Evolutionary conservation across 345 rosid genomes (phyloP), one percentile per base, ranked within the genome.

Genomic region (Populus deltoides): DNA sequence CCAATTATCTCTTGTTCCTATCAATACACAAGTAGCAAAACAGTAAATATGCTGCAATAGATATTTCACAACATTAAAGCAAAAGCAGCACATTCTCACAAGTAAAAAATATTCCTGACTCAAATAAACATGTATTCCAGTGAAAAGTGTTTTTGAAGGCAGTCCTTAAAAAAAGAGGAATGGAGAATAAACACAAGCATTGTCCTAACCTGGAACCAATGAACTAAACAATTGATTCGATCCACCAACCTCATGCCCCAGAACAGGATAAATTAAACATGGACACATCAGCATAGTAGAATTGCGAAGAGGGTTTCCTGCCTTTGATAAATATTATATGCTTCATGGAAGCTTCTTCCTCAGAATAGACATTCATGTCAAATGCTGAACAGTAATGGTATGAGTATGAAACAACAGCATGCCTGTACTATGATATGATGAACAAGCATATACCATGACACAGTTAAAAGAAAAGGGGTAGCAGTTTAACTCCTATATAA

Each of bases 1-100:
- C 99, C 99, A 85, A 93, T 90, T 16, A 83, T 74, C 83, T 91
- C 88, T 91, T 91, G 88, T 75, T 96, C 99, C 98, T 95, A 69
- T 73, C 62, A 80, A 81, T 22, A 86, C 8, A 53, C 73, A 77
- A 85, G 76, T 72, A 53, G 81, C 67, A 76, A 68, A 74, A 70
- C 59, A 66, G 47, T 82, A 67, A 79, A 74, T 78, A 62, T 78
- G 47, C 67, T 74, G 24, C 31, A 22, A 55, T 36, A 53, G 72
- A 67, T 70, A 73, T 61, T 31, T 66, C 49, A 36, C 12, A 67
- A 72, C 29, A 73, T 16, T 16, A 12, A 17, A 43, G 20, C 24
- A 53, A 68, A 47, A 66, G n/a, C 29, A 68, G 66, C 45, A 55
- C 3, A 68, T 17, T 24, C 65, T 39, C 20, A 55, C 22, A 59